These are phyloP conservation scores for Brassica napus DNA, from an alignment of 345 rosid genomes.

Conservation along the genomic window DNA sequence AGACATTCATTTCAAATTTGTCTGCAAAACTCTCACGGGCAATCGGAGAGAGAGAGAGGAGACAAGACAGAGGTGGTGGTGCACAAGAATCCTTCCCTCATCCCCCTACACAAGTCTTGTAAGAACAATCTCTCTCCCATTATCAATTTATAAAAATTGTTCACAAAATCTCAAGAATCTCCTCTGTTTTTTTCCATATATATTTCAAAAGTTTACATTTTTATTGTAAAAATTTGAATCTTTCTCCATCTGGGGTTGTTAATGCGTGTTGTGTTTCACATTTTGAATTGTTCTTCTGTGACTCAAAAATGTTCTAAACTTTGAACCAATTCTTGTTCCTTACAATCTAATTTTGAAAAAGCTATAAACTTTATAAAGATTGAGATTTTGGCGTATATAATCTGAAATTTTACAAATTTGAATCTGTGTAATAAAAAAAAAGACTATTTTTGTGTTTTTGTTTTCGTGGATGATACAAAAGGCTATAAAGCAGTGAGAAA, in stretches of 20 bases:
- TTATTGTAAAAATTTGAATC: not conserved
- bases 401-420: conserved; percentile 39
- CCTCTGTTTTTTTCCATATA: not conserved
- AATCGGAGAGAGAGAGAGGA: conserved; percentile 39
- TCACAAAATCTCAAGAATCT: not conserved
- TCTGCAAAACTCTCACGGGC: conserved; percentile 42
- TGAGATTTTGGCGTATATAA: not conserved
- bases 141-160: not conserved
- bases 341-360: not conserved
- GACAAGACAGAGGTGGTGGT: conserved; percentile 34
- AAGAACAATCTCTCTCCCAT: conserved; percentile 13
- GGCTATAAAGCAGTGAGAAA: conserved; percentile 52
- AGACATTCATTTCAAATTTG: conserved; percentile 37
- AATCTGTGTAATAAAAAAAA: not conserved
- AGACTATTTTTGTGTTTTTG: not conserved
- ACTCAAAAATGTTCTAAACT: conserved; percentile 5
- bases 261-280: conserved; percentile 30
- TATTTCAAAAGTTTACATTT: not conserved
- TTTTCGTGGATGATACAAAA: not conserved
- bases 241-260: conserved; percentile 30
- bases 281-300: conserved; percentile 25
- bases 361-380: conserved; percentile 2
- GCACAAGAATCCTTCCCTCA: conserved; percentile 35
- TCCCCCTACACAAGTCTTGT: conserved; percentile 30
- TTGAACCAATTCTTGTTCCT: not conserved